Evolutionary conservation across 179 eudicot genomes (phyloP), one percentile per base, ranked within the genome.

Genomic region (Spinacia oleracea): DNA sequence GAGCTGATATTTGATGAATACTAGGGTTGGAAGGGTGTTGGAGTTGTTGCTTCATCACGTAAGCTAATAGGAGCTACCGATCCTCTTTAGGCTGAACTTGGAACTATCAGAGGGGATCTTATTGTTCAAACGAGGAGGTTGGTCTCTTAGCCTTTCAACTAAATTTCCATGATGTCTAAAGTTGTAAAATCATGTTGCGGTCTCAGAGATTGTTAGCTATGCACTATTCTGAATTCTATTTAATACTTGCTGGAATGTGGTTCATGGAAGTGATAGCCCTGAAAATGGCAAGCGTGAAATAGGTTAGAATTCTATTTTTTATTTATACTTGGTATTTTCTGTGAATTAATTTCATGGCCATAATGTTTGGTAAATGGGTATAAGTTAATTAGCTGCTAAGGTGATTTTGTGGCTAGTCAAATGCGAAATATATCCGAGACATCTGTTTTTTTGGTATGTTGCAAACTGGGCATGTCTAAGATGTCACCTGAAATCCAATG

Each of bases 31-130:
- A 93, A 95, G 83, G 98, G 98, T 12, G 89, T 89, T 53, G 98
- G 98, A 40, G 96, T 91, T 76, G 98, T 95, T 81, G 98, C 97
- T 81, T 95, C 98, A 55, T 92, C 98, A 48, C 97, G 98, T 56
- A 95, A 95, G 85, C 85, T 95, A 67, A 95, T 95, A 69, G 98
- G 98, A 70, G 92, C 91, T 1, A 95, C 98, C 31, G 87, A 95
- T 86, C 98, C 98, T 73, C 97, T 95, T 81, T 90, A 91, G 88
- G 97, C 98, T 76, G 97, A 91, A 81, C 98, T 98, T 2, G 98
- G 98, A 79, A 95, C 98, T 51, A 95, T 95, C 67, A 85, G 98
- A 90, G 98, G 98, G 66, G 98, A 93, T 83, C 91, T 95, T 70
- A 92, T 97, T 25, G 91, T 95, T 85, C 95, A n/a, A n/a, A n/a